These are phyloP conservation scores for Puya raimondii DNA, from an alignment of 176 grass and related monocot species.

Conservation along the genomic window DNA sequence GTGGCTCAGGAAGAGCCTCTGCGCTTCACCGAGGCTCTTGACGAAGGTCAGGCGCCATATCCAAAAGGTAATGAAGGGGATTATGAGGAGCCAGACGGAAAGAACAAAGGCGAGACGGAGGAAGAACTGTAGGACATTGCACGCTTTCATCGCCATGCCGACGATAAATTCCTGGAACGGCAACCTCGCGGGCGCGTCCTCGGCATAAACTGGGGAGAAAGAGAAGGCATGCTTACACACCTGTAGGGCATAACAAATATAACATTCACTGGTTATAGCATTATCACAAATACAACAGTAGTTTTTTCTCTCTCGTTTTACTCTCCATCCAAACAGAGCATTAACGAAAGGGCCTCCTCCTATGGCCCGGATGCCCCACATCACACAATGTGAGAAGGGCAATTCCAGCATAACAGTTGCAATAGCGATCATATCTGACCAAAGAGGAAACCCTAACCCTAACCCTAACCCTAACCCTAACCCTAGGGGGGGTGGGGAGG, in stretches of 20 bases:
- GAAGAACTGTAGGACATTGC: conserved; percentile 81
- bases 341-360: too few relatives aligned
- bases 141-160: conserved; percentile 92
- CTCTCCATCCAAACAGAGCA: too few relatives aligned
- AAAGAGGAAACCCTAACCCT: background rate
- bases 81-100: conserved; percentile 97
- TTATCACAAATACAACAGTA: background rate
- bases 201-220: conserved; percentile 87
- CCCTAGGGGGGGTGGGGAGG: background rate
- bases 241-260: conserved; percentile 31
- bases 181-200: conserved; percentile 65
- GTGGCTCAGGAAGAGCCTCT: conserved; percentile 88
- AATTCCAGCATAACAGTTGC: too few relatives aligned
- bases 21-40: conserved; percentile 86
- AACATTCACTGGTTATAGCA: too few relatives aligned
- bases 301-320: too few relatives aligned
- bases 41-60: conserved; percentile 94
- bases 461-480: conserved; percentile 12
- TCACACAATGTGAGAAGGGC: too few relatives aligned
- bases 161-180: conserved; percentile 94
- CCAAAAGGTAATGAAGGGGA: conserved; percentile 99
- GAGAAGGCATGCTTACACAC: conserved; percentile 98
- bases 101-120: conserved; percentile 91
- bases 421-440: background rate
- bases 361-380: too few relatives aligned